These are phyloP conservation scores for Tuber umbilicatum DNA, from an alignment of 495 filamentous ascomycete species.

Conservation along the genomic window DNA sequence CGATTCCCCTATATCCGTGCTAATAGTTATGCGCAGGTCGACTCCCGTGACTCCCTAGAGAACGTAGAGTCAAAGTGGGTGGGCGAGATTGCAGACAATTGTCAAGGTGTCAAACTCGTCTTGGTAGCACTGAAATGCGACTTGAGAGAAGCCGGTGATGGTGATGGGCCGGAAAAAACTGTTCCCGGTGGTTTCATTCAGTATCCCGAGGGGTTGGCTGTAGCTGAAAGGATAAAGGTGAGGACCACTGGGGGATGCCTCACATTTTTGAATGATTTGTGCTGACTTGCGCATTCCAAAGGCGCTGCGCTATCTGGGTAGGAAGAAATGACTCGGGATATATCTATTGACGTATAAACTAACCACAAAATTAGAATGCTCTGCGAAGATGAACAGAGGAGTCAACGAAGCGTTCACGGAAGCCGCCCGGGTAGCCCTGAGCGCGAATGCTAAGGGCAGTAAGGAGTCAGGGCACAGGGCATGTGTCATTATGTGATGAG, in stretches of 20 bases:
- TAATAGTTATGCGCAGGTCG: conserved; percentile 51
- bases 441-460: conserved; percentile 62
- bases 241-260: not conserved
- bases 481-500: conserved; percentile 30
- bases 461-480: conserved; percentile 42
- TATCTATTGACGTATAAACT: conserved; percentile 2
- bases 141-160: conserved; percentile 63
- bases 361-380: conserved; percentile 65
- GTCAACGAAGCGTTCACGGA: conserved; percentile 99
- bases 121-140: conserved; percentile 97
- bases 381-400: conserved; percentile 91
- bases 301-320: conserved; percentile 82
- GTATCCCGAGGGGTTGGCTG: conserved; percentile 87
- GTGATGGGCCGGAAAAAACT: conserved; percentile 49
- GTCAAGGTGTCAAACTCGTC: conserved; percentile 85
- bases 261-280: conserved; percentile 9
- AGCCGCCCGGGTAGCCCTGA: conserved; percentile 90
- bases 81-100: conserved; percentile 94
- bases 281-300: conserved; percentile 32
- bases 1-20: not conserved
- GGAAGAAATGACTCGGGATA: conserved; percentile 23
- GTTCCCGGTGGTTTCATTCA: conserved; percentile 60
- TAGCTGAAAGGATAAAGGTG: conserved; percentile 75
- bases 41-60: conserved; percentile 90
- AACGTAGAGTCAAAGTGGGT: conserved; percentile 99